These are phyloP conservation scores for Darksidea phi DNA, from an alignment of 495 filamentous ascomycete genomes.

Conservation along the genomic window DNA sequence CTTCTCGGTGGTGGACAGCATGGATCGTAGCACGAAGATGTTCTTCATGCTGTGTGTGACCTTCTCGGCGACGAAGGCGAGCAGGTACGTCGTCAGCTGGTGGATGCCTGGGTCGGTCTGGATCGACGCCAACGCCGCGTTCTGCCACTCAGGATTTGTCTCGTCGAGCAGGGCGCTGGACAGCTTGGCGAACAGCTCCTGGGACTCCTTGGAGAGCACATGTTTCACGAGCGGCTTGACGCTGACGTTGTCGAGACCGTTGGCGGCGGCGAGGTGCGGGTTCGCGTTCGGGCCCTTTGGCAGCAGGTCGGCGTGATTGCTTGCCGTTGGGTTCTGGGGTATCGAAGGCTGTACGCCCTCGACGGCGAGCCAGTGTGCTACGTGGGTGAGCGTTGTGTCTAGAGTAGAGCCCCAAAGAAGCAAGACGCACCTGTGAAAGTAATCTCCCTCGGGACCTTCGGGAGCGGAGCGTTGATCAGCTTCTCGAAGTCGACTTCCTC, in stretches of 20 bases:
- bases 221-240: constrained; percentile 93
- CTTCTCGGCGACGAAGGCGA: constrained; percentile 90
- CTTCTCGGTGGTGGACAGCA: constrained; percentile 82
- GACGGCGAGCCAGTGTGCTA: constrained; percentile 93
- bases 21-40: constrained; percentile 80
- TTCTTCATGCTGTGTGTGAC: constrained; percentile 87
- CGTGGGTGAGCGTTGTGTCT: constrained; percentile 31
- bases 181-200: constrained; percentile 96
- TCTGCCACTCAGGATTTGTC: constrained; percentile 76
- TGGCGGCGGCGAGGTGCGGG: constrained; percentile 74
- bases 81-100: constrained; percentile 92
- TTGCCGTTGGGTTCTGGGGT: constrained; percentile 86
- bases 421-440: constrained; percentile 76
- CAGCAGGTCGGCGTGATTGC: constrained; percentile 79
- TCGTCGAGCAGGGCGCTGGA: constrained; percentile 82
- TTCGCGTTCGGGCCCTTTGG: constrained; percentile 87
- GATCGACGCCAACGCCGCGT: constrained; percentile 77
- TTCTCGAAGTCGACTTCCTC: constrained; percentile 99
- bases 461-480: constrained; percentile 90
- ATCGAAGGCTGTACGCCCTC: constrained; percentile 96
- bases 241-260: constrained; percentile 74
- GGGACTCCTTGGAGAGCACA: constrained; percentile 87
- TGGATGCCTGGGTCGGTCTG: constrained; percentile 86
- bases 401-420: background rate
- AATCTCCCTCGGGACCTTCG: constrained; percentile 91